Base-by-base conservation (phyloP, 495 filamentous ascomycete genomes). In the Penicillium turbatum region DNA sequence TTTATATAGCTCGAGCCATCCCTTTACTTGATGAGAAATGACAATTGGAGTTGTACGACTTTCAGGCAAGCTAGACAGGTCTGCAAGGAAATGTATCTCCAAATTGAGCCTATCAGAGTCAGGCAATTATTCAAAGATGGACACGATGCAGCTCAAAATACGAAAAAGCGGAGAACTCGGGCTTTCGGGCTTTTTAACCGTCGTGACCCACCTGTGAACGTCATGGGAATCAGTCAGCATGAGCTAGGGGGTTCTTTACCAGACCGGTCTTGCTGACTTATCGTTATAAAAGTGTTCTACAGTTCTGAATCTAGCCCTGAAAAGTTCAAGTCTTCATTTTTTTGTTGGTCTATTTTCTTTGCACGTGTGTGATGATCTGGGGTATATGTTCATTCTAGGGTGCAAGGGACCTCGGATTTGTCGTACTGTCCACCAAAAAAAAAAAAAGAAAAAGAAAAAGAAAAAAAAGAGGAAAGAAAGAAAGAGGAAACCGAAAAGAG, bases 241-340 rank as follows among this genome's bases (percentile, higher is more conserved):
- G 35, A 16, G 35, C 35, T 16, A 37, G 2, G 2, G n/a, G 13
- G n/a, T n/a, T 8, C 35, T 37, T 54, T 37, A 24, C 60, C 47
- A 44, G 60, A 52, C 51, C 60, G 37, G 47, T 19, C 48, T 54
- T 60, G 54, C 57, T 63, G 60, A 60, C 48, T 46, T 38, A 57
- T 46, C 31, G 6, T n/a, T n/a, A n/a, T n/a, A n/a, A n/a, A 7
- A 29, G 9, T 27, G 7, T 44, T 34, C 5, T 21, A 36, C 7
- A 19, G 31, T 7, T 10, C n/a, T 31, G 5, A 7, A 19, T 15
- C n/a, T 16, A 31, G 16, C 9, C 15, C 8, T 16, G 41, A n/a
- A 2, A 41, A 10, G 11, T 48, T 41, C 21, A 24, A 24, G 21
- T 24, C 21, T 24, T 24, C 21, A 15, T 29, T 9, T 29, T 48